Conservation (phyloP, 2,329 filamentous ascomycete genomes). For the Colletotrichum sp. region DNA sequence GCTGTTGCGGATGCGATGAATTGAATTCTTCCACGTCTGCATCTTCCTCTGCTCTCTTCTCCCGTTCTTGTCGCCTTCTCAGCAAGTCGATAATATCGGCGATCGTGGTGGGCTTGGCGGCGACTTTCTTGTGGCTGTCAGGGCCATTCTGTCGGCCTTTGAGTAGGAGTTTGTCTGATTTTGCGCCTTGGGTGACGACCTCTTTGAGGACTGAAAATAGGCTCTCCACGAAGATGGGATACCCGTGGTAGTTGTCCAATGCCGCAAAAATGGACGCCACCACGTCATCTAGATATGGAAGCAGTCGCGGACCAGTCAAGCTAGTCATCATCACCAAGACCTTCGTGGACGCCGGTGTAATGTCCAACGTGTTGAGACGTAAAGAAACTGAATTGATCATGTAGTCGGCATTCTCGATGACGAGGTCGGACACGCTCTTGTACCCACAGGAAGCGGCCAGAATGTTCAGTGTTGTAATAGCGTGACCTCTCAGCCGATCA, state of each 20-base stretch:
- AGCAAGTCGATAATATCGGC: conserved; percentile 61
- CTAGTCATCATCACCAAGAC: conserved; percentile 94
- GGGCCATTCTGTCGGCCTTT: conserved; percentile 40
- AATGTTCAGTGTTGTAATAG: conserved; percentile 81
- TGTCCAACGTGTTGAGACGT: conserved; percentile 88
- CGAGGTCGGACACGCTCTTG: conserved; percentile 72
- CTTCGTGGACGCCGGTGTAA: conserved; percentile 88
- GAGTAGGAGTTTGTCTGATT: conserved; percentile 55
- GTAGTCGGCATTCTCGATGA: conserved; percentile 94
- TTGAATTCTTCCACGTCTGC: conserved; percentile 33
- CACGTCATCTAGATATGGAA: conserved; percentile 91
- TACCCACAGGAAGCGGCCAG: conserved; percentile 82
- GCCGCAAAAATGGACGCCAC: conserved; percentile 90
- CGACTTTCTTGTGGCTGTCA: conserved; percentile 47
- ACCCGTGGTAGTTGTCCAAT: conserved; percentile 94
- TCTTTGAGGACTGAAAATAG: conserved; percentile 84
- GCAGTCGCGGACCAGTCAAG: conserved; percentile 78
- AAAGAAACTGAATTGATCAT: conserved; percentile 92
- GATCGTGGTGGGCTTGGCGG: conserved; percentile 38
- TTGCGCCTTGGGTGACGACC: conserved; percentile 82
- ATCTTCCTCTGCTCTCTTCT: conserved; percentile 34
- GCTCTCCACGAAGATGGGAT: conserved; percentile 82
- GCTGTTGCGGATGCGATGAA: conserved; percentile 34
- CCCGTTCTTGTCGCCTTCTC: conserved; percentile 28
- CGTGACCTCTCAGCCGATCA: conserved; percentile 74